Evolutionary conservation across 2,329 filamentous ascomycete species (phyloP).

Genomic region (Colletotrichum viniferum): DNA sequence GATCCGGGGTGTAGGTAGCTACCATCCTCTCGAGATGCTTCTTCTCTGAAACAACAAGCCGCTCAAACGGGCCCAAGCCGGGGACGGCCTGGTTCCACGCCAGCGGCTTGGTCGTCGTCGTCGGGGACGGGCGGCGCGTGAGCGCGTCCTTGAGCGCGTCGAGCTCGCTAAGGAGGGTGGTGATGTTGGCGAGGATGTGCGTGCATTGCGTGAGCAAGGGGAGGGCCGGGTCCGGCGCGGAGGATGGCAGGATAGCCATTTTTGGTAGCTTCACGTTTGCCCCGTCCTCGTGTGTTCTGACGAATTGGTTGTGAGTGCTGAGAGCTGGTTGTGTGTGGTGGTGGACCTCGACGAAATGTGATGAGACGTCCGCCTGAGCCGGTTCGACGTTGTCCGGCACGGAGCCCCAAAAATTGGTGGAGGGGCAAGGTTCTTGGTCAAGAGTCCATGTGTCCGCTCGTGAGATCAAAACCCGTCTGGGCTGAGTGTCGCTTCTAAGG

Average conservation of each 20-base stretch:
- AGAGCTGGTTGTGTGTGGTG: not conserved
- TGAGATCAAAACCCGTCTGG: not conserved
- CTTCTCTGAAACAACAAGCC: slow-evolving; percentile 17
- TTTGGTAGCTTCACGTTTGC: no score
- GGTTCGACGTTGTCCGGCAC: not conserved
- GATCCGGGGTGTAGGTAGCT: not conserved
- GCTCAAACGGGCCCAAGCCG: slow-evolving; percentile 17
- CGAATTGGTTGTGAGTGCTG: not conserved
- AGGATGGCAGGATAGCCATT: slow-evolving; percentile 2
- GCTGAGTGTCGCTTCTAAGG: not conserved
- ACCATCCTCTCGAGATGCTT: slow-evolving; percentile 21
- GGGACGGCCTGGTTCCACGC: slow-evolving; percentile 22
- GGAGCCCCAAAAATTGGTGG: not conserved
- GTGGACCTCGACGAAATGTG: not conserved
- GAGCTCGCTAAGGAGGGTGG: slow-evolving; percentile 8
- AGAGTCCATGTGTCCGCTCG: not conserved
- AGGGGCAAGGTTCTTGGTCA: not conserved
- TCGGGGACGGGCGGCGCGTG: slow-evolving; percentile 5
- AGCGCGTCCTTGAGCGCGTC: slow-evolving; percentile 19
- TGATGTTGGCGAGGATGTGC: slow-evolving; percentile 5
- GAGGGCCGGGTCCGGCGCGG: not conserved
- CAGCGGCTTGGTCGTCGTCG: slow-evolving; percentile 8
- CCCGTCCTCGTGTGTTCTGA: not conserved
- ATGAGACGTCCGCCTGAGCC: not conserved
- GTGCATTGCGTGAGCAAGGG: slow-evolving; percentile 11